A percentile compares a stretch with the other conserved stretches of the same genome.
Conservation (phyloP, 1,139 yeast genomes). For the Nakaseomyces kungkrabaensis region DNA sequence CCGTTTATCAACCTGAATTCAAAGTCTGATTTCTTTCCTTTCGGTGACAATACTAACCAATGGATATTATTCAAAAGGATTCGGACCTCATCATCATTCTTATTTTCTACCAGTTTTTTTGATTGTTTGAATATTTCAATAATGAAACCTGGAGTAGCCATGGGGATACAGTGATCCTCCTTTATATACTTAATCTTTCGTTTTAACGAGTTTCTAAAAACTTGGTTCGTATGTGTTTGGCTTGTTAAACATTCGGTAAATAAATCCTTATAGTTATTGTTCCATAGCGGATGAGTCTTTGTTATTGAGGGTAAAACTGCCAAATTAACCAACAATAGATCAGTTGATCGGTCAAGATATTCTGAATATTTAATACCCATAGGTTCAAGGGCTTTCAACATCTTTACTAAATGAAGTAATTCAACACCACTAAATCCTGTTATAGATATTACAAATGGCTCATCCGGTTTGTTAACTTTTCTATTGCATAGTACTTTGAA, state of each 20-base stretch:
- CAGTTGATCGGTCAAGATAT: slow-evolving; percentile 46
- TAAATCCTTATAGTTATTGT: slow-evolving; percentile 23
- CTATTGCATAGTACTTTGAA: slow-evolving; percentile 23
- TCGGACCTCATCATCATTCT: background rate
- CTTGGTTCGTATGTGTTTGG: slow-evolving; percentile 13
- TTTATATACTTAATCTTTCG: slow-evolving; percentile 37
- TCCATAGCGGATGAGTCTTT: slow-evolving; percentile 25
- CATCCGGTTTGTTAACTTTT: slow-evolving; percentile 9
- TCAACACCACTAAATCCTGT: slow-evolving; percentile 85
- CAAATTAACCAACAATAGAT: slow-evolving; percentile 54
- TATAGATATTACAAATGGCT: slow-evolving; percentile 44
- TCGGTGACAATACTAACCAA: slow-evolving; percentile 28
- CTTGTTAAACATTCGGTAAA: slow-evolving; percentile 12
- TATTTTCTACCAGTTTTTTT: background rate
- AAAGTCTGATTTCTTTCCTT: slow-evolving; percentile 18
- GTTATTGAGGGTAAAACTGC: slow-evolving; percentile 30
- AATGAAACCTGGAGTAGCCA: slow-evolving; percentile 27
- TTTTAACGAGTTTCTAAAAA: slow-evolving; percentile 27
- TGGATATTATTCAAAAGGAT: slow-evolving; percentile 21
- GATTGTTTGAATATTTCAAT: slow-evolving; percentile 19
- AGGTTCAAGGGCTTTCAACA: slow-evolving; percentile 38
- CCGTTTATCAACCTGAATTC: slow-evolving; percentile 8
- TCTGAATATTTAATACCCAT: slow-evolving; percentile 43
- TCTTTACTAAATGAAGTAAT: slow-evolving; percentile 58
- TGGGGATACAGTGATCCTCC: slow-evolving; percentile 35